phyloP scores from a whole-genome alignment of 257 asterid genomes.

The Salvia hispanica region DNA sequence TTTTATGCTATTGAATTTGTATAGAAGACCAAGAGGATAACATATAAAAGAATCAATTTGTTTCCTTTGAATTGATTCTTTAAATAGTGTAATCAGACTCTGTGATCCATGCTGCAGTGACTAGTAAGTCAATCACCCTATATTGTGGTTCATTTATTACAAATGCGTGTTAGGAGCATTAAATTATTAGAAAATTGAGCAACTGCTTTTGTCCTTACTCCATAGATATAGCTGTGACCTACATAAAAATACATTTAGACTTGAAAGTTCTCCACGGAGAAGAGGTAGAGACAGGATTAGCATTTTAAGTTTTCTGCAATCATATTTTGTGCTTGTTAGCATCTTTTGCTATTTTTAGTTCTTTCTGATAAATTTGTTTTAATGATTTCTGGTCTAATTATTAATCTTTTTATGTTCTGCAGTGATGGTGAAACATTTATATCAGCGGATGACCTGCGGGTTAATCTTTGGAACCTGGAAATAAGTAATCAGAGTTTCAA shows the following conservation, averaged over 20 bases:
- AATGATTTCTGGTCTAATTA: constrained; percentile 12
- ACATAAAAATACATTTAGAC: constrained; percentile 2
- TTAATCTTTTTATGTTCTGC: constrained; percentile 31
- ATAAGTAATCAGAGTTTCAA: constrained; percentile 88
- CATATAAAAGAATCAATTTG: background rate
- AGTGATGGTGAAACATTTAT: constrained; percentile 93
- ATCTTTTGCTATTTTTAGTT: background rate
- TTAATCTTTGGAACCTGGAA: constrained; percentile 92
- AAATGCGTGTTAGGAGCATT: constrained; percentile 10
- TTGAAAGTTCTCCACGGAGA: constrained; percentile 5
- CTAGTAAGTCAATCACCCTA: background rate
- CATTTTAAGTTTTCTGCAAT: constrained; percentile 7
- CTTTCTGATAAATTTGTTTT: constrained; percentile 22
- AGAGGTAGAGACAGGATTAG: constrained; percentile 21
- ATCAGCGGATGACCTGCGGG: constrained; percentile 89
- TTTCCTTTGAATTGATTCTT: constrained; percentile 7
- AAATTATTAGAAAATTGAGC: constrained; percentile 7
- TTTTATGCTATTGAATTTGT: constrained; percentile 2
- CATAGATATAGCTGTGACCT: background rate
- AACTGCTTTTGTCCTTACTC: background rate
- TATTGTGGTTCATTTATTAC: constrained; percentile 22
- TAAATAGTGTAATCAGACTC: background rate
- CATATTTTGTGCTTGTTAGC: constrained; percentile 20
- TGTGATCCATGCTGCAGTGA: background rate
- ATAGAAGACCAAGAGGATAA: background rate